Percentiles rank a stretch among this genome's conserved stretches.
phyloP scores from a whole-genome alignment of 2,329 filamentous ascomycete genomes.

The Diaporthe vaccinii region DNA sequence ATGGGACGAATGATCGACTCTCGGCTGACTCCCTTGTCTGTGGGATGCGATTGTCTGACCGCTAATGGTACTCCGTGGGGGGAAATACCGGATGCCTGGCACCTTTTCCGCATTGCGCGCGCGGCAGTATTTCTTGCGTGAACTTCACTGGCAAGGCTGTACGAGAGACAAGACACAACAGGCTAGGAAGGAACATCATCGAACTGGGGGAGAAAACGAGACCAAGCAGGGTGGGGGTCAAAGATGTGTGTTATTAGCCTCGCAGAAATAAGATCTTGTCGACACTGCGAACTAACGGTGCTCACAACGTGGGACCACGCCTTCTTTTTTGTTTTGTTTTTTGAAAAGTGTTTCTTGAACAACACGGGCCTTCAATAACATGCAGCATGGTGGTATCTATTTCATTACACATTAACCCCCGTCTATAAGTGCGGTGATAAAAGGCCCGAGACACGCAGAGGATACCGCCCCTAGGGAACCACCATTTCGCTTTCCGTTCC shows the following conservation, averaged over 20 bases:
- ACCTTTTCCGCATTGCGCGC: neutral
- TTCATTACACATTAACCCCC: slow-evolving; percentile 38
- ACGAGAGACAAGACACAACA: neutral
- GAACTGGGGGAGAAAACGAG: neutral
- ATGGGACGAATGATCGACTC: neutral
- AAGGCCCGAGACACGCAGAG: neutral
- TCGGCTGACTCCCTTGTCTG: neutral
- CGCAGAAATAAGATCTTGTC: slow-evolving; percentile 29
- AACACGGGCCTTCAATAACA: slow-evolving; percentile 26
- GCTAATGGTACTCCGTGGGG: slow-evolving; percentile 13
- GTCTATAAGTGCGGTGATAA: slow-evolving; percentile 12
- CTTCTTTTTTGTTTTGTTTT: neutral
- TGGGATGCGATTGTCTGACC: slow-evolving; percentile 7
- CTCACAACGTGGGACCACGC: slow-evolving; percentile 23
- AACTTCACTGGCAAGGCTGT: neutral
- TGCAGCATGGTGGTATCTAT: slow-evolving; percentile 31
- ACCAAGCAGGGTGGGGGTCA: slow-evolving; percentile 7
- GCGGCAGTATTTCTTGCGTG: neutral
- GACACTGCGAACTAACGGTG: slow-evolving; percentile 25
- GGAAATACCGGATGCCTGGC: neutral
- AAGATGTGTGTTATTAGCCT: slow-evolving; percentile 32
- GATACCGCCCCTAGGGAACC: neutral
- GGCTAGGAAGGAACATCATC: neutral
- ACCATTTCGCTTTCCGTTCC: neutral
- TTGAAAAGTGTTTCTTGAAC: slow-evolving; percentile 3